These are phyloP conservation scores for Wickerhamomyces alni DNA, from an alignment of 805 yeast species.

Conservation along the genomic window DNA sequence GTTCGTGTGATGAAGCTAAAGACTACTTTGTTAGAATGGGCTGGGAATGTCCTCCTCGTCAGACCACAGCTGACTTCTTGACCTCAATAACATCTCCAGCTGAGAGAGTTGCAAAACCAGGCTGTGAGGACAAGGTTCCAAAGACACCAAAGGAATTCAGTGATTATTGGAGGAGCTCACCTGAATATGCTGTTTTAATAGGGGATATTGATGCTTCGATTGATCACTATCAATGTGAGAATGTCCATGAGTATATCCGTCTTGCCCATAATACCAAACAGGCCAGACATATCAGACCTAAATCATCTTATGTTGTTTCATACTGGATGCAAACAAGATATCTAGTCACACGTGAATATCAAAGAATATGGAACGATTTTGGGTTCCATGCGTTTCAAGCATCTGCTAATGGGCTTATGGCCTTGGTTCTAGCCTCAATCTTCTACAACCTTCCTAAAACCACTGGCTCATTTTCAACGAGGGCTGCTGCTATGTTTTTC, in stretches of 20 bases:
- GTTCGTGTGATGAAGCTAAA: conserved; percentile 36
- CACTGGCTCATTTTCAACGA: conserved; percentile 42
- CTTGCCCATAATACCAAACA: conserved; percentile 43
- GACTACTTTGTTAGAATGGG: conserved; percentile 45
- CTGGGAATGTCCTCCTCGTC: conserved; percentile 45
- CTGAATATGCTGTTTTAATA: conserved; percentile 31
- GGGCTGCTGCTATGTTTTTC: conserved; percentile 61
- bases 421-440: conserved; percentile 47
- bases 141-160: conserved; percentile 43
- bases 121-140: conserved; percentile 42
- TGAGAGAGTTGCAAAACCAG: conserved; percentile 37
- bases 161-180: conserved; percentile 39
- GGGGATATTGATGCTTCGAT: conserved; percentile 34
- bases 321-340: conserved; percentile 44
- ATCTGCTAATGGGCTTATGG: conserved; percentile 42
- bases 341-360: conserved; percentile 36
- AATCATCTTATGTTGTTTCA: conserved; percentile 42
- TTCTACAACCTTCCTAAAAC: conserved; percentile 40
- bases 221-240: conserved; percentile 6
- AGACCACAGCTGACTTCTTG: conserved; percentile 50
- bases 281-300: conserved; percentile 36
- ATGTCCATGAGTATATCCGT: conserved; percentile 21
- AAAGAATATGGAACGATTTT: conserved; percentile 41
- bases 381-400: conserved; percentile 36
- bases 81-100: conserved; percentile 46